These are phyloP conservation scores for Naegleria lovaniensis DNA, from an alignment of 208 protist genomes.

Conservation along the genomic window DNA sequence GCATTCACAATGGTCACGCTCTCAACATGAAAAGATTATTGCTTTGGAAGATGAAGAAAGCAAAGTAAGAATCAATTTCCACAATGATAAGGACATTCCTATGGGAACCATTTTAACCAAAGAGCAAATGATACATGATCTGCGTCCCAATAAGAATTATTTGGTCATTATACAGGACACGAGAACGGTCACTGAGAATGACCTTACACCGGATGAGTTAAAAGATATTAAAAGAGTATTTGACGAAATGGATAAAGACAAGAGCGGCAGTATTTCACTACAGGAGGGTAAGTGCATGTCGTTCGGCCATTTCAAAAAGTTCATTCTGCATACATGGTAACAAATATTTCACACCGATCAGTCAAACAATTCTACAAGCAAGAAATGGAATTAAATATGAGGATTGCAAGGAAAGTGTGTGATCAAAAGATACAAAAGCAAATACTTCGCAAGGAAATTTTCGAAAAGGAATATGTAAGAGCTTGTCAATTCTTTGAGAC, in stretches of 20 bases:
- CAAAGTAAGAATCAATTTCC: background rate
- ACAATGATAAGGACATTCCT: background rate
- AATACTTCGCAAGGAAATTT: background rate
- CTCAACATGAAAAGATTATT: background rate
- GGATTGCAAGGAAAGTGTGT: background rate
- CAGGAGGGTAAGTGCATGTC: background rate
- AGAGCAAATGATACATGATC: background rate
- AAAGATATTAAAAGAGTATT: background rate
- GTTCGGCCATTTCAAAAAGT: no score
- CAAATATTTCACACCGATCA: no score
- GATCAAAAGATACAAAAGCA: background rate
- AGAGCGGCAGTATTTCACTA: background rate
- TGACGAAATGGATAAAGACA: background rate
- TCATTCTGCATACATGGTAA: no score
- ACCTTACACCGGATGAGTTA: background rate
- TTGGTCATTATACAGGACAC: background rate
- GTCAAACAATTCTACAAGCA: background rate
- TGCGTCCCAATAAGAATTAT: background rate
- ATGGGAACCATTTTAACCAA: background rate
- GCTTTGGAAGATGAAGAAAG: background rate
- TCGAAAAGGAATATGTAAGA: background rate
- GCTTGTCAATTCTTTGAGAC: background rate
- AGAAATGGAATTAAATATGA: background rate
- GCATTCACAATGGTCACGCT: background rate
- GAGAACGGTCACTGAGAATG: background rate